Evolutionary conservation across 345 rosid genomes (phyloP), one percentile per base, ranked within the genome.

Genomic region (Acer campestre): DNA sequence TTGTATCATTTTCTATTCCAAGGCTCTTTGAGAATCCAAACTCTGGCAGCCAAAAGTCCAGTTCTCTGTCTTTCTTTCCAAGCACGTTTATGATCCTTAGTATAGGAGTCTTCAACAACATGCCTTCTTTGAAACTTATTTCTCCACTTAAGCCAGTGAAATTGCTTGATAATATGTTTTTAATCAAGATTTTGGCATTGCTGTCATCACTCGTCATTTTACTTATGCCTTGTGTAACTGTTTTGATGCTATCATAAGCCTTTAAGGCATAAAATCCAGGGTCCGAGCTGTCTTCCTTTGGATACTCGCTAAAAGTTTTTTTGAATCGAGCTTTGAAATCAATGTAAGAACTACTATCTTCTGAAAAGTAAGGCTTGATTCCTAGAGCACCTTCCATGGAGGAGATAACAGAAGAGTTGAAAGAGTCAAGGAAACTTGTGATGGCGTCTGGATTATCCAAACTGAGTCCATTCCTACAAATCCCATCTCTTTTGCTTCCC

Each of bases 301-400:
- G 77, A 49, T 86, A 76, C 27, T 73, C 72, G 0, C 70, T 53
- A 70, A 85, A 89, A 76, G 0, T 16, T 1, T 6, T 35, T 67
- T 55, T 46, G 64, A 86, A 86, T 75, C 75, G 75, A 22, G 62
- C 40, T 25, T 58, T 48, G 65, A 90, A 85, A 22, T 49, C 76
- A 25, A 3, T 31, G 70, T 79, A 81, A 31, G 76, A 44, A n/a
- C 42, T 72, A 16, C 48, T 61, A 4, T 27, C 51, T 17, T 82
- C 68, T 1, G 82, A 25, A 76, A 71, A 81, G 61, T 80, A 68
- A 0, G 73, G 49, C 73, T 79, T 83, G 83, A 90, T 78, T 76
- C 88, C 90, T 20, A 88, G 35, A 49, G 84, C 74, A 13, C 90
- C 94, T 81, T 84, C 76, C 86, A 89, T 84, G 9, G 86, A 79